These are phyloP conservation scores for Ceratocystis destructans DNA, from an alignment of 2,329 filamentous ascomycete species.

Conservation along the genomic window DNA sequence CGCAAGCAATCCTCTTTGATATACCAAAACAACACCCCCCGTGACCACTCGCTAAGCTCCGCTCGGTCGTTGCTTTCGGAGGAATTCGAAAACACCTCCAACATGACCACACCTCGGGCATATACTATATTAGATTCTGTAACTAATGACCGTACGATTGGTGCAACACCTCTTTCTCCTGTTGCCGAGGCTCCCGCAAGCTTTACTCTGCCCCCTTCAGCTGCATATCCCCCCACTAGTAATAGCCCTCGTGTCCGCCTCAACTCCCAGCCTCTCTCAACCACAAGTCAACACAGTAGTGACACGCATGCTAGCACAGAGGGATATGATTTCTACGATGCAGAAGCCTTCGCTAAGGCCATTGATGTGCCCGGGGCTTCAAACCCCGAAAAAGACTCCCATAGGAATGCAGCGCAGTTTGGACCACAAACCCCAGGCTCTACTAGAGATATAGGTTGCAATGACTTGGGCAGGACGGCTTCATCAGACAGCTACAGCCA, in stretches of 20 bases:
- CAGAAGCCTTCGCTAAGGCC: slow-evolving; percentile 38
- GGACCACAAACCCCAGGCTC: slow-evolving; percentile 8
- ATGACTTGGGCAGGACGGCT: slow-evolving; percentile 1
- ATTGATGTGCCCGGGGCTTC: slow-evolving; percentile 36
- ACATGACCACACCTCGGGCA: slow-evolving; percentile 45
- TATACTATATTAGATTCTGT: slow-evolving; percentile 34
- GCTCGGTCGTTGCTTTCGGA: slow-evolving; percentile 38
- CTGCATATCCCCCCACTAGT: slow-evolving; percentile 27
- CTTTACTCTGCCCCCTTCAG: slow-evolving; percentile 37
- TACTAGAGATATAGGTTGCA: neutral
- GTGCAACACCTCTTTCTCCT: slow-evolving; percentile 32
- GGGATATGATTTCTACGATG: slow-evolving; percentile 53
- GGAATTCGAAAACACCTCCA: slow-evolving; percentile 50
- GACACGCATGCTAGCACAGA: slow-evolving; percentile 38
- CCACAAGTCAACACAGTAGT: slow-evolving; percentile 37
- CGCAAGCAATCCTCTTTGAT: slow-evolving; percentile 1
- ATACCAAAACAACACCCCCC: neutral
- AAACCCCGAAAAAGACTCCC: neutral
- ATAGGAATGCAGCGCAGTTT: neutral
- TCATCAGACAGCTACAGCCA: slow-evolving; percentile 7
- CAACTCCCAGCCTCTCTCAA: slow-evolving; percentile 38
- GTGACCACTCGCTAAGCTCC: neutral
- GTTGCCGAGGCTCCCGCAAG: slow-evolving; percentile 36
- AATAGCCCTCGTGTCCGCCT: slow-evolving; percentile 33
- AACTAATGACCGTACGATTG: slow-evolving; percentile 20